Conservation (phyloP, 2,329 filamentous ascomycete genomes). For the Boeremia exigua region DNA sequence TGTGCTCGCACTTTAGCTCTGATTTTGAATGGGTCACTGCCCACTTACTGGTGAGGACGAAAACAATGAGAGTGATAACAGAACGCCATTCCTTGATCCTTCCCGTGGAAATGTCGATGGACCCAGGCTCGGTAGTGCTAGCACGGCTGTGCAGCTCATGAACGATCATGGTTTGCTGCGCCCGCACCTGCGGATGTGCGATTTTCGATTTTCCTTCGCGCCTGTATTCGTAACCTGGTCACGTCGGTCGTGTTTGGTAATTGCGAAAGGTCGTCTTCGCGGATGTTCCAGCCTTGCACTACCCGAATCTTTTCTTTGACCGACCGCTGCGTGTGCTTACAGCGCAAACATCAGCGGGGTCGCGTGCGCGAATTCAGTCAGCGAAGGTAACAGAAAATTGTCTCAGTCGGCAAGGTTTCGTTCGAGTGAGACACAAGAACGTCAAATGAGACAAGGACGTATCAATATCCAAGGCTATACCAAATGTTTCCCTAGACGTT, state of each 20-base stretch:
- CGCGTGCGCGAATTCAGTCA: neutral
- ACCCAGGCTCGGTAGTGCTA: neutral
- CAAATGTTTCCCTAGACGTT: neutral
- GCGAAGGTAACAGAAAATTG: neutral
- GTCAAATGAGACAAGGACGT: neutral
- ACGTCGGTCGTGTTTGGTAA: neutral
- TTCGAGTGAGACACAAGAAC: neutral
- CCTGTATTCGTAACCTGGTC: neutral
- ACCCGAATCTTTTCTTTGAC: neutral
- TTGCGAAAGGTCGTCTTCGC: neutral
- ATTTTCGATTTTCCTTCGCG: neutral
- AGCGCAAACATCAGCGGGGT: neutral
- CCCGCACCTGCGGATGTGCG: neutral
- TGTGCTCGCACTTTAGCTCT: conserved; percentile 38
- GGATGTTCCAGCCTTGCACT: neutral
- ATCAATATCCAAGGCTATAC: neutral
- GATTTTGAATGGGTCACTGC: neutral
- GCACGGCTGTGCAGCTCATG: conserved; percentile 1
- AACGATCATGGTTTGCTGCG: neutral
- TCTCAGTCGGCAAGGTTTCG: neutral
- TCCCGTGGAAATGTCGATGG: conserved; percentile 46
- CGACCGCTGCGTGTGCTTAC: neutral
- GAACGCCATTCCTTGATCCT: conserved; percentile 71
- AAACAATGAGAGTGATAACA: conserved; percentile 72
- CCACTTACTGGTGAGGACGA: conserved; percentile 71